These are phyloP conservation scores for Xenoacremonium recifei DNA, from an alignment of 2,329 filamentous ascomycete species.

Conservation along the genomic window DNA sequence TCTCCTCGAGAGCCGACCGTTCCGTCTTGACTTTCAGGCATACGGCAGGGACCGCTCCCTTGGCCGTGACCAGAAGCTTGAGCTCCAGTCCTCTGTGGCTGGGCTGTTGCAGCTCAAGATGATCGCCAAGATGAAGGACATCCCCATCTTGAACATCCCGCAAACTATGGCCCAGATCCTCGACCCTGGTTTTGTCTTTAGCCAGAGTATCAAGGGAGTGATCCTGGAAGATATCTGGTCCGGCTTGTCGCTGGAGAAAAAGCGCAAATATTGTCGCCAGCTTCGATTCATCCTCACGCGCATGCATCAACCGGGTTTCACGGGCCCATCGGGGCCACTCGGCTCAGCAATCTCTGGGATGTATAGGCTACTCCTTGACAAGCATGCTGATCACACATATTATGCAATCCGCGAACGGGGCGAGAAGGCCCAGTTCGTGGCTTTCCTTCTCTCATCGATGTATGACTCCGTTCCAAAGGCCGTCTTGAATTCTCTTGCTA, in stretches of 20 bases:
- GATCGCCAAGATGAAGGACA: conserved; percentile 4
- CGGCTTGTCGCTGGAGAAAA: conserved; percentile 16
- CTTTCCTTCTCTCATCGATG: conserved; percentile 26
- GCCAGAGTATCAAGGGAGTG: conserved; percentile 14
- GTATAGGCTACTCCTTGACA: conserved; percentile 26
- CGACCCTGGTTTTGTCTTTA: background rate
- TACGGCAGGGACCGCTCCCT: background rate
- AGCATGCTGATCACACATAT: conserved; percentile 25
- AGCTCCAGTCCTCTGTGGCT: conserved; percentile 18
- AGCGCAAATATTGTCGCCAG: conserved; percentile 23
- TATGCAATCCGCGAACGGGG: conserved; percentile 24
- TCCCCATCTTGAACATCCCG: background rate
- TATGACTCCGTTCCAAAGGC: conserved; percentile 21
- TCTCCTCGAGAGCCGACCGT: conserved; percentile 13
- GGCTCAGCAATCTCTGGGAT: conserved; percentile 16
- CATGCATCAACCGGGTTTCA: conserved; percentile 15
- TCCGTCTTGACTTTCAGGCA: conserved; percentile 11
- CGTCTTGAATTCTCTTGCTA: conserved; percentile 19
- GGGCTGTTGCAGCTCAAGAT: conserved; percentile 17
- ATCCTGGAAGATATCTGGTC: conserved; percentile 30
- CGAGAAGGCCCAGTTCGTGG: conserved; percentile 18
- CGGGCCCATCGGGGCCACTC: conserved; percentile 6
- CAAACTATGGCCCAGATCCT: no score
- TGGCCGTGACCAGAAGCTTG: conserved; percentile 4
- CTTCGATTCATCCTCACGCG: conserved; percentile 24